Evolutionary conservation across 192 early-diverging fungal genomes (phyloP).

Genomic region (Podila clonocystis): DNA sequence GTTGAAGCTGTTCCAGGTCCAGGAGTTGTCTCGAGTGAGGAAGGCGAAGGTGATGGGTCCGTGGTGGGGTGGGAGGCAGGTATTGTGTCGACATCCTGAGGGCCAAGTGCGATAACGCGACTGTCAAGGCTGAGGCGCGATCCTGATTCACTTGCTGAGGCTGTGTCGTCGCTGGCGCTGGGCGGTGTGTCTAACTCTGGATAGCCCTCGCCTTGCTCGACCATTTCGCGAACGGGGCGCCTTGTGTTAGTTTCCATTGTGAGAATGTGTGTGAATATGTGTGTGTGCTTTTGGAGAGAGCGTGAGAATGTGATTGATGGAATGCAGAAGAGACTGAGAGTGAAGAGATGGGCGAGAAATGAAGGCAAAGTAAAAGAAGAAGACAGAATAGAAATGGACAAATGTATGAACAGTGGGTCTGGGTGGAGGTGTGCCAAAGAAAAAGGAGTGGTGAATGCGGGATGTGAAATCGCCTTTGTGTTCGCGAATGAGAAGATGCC

Average conservation of each 20-base stretch:
- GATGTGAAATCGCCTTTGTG: too few species aligned
- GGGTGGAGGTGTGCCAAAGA: neutral
- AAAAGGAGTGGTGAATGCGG: neutral
- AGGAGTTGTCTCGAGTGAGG: neutral
- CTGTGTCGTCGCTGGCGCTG: conserved; percentile 1
- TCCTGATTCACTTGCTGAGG: neutral
- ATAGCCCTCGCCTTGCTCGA: neutral
- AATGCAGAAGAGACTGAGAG: neutral
- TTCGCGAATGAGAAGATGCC: too few species aligned
- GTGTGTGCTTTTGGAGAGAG: neutral
- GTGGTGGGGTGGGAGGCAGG: neutral
- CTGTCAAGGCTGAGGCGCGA: too few species aligned
- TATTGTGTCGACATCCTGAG: conserved; percentile 1
- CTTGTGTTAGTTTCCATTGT: conserved; percentile 7
- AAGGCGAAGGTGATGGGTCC: neutral
- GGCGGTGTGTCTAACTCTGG: conserved; percentile 1
- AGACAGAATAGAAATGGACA: neutral
- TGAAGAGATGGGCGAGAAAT: neutral
- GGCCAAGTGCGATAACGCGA: neutral
- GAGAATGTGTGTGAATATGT: neutral
- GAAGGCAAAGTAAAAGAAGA: neutral
- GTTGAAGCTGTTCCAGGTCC: neutral
- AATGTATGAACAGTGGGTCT: too few species aligned
- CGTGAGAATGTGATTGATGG: neutral
- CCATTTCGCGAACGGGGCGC: neutral